These are phyloP conservation scores for Sequoia sempervirens DNA, from an alignment of 75 land plant species.

Conservation along the genomic window DNA sequence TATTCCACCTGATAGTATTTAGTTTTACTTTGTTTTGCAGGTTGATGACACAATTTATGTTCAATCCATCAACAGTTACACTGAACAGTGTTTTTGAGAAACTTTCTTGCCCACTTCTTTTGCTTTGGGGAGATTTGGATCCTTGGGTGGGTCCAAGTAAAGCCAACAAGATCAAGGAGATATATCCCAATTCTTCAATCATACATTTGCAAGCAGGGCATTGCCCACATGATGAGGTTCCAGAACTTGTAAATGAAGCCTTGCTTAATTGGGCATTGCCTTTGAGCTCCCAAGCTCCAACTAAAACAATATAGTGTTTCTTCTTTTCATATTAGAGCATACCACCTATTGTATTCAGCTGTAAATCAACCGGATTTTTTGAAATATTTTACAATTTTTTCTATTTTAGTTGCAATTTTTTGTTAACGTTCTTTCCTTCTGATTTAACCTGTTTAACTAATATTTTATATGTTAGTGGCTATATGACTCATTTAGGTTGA, in stretches of 20 bases:
- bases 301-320: background rate
- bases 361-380: background rate
- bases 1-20: conserved; percentile 1
- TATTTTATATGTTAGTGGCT: background rate
- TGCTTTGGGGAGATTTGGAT: conserved; percentile 95
- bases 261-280: conserved; percentile 70
- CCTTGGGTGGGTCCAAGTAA: conserved; percentile 96
- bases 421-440: background rate
- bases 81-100: conserved; percentile 57
- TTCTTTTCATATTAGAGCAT: background rate
- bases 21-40: conserved; percentile 29
- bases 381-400: background rate
- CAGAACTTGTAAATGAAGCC: conserved; percentile 76
- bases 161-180: conserved; percentile 65
- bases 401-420: background rate
- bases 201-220: conserved; percentile 92
- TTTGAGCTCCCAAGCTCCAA: conserved; percentile 12
- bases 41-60: conserved; percentile 77
- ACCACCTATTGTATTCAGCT: background rate
- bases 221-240: conserved; percentile 98
- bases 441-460: background rate
- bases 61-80: conserved; percentile 57
- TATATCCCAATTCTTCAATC: conserved; percentile 71
- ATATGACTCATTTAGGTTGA: background rate
- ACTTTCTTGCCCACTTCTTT: conserved; percentile 79